Percentiles rank a stretch among this genome's conserved stretches.
These are phyloP conservation scores for Cicer cuneatum DNA, from an alignment of 306 rosid genomes.

Conservation along the genomic window DNA sequence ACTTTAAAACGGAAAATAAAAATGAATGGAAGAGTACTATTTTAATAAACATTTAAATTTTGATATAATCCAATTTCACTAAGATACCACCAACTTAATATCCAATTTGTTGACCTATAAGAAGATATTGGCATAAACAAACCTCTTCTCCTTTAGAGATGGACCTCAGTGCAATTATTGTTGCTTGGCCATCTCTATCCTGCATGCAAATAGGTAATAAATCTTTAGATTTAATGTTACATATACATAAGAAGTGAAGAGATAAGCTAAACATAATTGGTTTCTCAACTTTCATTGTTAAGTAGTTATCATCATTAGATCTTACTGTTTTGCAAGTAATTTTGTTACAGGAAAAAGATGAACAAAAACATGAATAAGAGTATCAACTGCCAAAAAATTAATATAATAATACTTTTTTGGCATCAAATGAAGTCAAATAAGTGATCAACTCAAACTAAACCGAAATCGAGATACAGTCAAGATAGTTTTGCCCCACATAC, in stretches of 20 bases:
- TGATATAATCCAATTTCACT: background rate
- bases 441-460: slow-evolving; percentile 13
- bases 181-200: slow-evolving; percentile 97
- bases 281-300: background rate
- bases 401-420: slow-evolving; percentile 22
- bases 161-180: slow-evolving; percentile 66
- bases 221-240: slow-evolving; percentile 25
- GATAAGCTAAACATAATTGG: background rate
- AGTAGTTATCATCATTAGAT: background rate
- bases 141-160: slow-evolving; percentile 89
- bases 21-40: background rate
- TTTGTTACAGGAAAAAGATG: background rate
- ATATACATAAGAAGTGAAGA: slow-evolving; percentile 3
- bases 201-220: slow-evolving; percentile 47
- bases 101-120: background rate
- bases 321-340: background rate
- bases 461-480: slow-evolving; percentile 12
- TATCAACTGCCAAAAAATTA: background rate
- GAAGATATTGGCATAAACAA: slow-evolving; percentile 20
- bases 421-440: slow-evolving; percentile 30
- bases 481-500: slow-evolving; percentile 50
- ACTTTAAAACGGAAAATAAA: no score
- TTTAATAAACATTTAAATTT: background rate
- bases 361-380: slow-evolving; percentile 10
- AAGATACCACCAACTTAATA: no score